A percentile compares a stretch with the other conserved stretches of the same genome.
Conservation (phyloP, 2,329 filamentous ascomycete genomes). For the Alternaria sp. region DNA sequence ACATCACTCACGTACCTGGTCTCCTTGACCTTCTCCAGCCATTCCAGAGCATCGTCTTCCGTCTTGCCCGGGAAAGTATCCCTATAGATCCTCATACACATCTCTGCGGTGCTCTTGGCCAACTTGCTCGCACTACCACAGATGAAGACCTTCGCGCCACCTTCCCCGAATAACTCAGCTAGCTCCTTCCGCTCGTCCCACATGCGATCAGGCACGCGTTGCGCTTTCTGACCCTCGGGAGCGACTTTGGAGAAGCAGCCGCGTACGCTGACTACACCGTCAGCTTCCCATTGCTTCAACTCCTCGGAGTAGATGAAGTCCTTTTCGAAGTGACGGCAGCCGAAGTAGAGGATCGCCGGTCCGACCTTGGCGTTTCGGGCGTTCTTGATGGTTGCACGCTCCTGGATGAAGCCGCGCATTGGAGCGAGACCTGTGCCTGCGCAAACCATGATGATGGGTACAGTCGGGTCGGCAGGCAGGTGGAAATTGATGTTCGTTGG, state of each 20-base stretch:
- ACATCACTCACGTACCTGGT: slow-evolving; percentile 11
- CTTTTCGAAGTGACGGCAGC: slow-evolving; percentile 60
- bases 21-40: slow-evolving; percentile 9
- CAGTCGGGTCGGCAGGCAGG: slow-evolving; percentile 37
- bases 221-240: slow-evolving; percentile 63
- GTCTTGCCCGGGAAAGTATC: slow-evolving; percentile 6
- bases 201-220: slow-evolving; percentile 58
- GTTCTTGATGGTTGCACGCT: slow-evolving; percentile 32
- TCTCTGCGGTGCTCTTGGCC: slow-evolving; percentile 44
- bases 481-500: slow-evolving; percentile 13
- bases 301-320: slow-evolving; percentile 67
- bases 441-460: slow-evolving; percentile 56
- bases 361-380: slow-evolving; percentile 53
- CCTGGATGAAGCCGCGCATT: slow-evolving; percentile 42
- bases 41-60: slow-evolving; percentile 1
- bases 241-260: slow-evolving; percentile 64
- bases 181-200: slow-evolving; percentile 54
- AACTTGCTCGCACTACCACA: slow-evolving; percentile 63
- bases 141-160: slow-evolving; percentile 63
- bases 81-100: slow-evolving; percentile 28
- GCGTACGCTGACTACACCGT: slow-evolving; percentile 8
- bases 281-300: slow-evolving; percentile 47
- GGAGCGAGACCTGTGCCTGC: slow-evolving; percentile 41
- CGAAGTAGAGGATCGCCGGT: slow-evolving; percentile 66
- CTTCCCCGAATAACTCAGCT: slow-evolving; percentile 48